Conservation (phyloP, 2,329 filamentous ascomycete genomes). For the Didymella pinodella region DNA sequence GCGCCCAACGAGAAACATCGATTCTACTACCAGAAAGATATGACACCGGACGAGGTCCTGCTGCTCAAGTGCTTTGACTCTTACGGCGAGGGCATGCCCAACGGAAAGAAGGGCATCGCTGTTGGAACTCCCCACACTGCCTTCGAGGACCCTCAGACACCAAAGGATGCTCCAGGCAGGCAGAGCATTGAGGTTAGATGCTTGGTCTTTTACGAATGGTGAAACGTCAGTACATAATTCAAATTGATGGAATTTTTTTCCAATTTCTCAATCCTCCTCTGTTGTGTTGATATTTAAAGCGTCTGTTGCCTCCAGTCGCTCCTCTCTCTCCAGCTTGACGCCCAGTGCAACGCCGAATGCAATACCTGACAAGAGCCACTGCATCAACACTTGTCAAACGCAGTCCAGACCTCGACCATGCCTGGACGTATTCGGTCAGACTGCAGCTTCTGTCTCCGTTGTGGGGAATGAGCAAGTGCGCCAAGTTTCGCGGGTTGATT, state of each 20-base stretch:
- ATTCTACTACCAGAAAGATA: constrained; percentile 73
- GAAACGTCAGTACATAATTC: not conserved
- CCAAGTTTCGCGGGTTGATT: constrained; percentile 4
- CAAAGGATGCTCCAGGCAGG: constrained; percentile 57
- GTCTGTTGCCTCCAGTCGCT: not conserved
- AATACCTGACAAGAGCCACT: not conserved
- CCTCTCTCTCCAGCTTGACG: not conserved
- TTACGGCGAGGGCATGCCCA: constrained; percentile 53
- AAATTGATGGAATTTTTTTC: too few species aligned
- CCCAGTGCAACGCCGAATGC: not conserved
- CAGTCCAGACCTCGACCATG: not conserved
- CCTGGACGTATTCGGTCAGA: not conserved
- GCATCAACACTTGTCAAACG: not conserved
- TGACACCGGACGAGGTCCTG: constrained; percentile 65
- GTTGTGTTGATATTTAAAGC: not conserved
- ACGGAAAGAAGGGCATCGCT: constrained; percentile 52
- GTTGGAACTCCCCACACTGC: constrained; percentile 73
- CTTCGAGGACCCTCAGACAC: constrained; percentile 61
- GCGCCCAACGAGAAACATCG: constrained; percentile 65
- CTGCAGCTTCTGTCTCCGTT: not conserved
- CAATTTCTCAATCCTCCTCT: not conserved
- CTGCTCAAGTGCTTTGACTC: constrained; percentile 61
- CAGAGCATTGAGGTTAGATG: constrained; percentile 72
- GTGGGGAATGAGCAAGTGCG: not conserved
- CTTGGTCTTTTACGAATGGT: constrained; percentile 66